Base-by-base conservation (phyloP, 495 filamentous ascomycete genomes). In the Penicillium lividum region DNA sequence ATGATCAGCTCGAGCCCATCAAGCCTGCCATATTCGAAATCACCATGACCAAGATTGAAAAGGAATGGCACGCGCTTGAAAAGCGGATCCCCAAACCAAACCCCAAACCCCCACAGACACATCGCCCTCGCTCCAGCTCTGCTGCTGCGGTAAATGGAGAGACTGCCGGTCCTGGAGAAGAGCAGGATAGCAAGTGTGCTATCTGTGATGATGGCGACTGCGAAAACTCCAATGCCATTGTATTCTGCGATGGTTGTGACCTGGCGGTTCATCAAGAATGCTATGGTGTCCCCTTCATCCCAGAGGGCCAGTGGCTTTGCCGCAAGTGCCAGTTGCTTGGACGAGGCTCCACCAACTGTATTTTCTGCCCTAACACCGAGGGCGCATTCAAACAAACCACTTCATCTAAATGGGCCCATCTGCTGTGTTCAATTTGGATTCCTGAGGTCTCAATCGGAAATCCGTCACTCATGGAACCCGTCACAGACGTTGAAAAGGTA, bases 191-290 rank as follows among this genome's bases (percentile, higher is more conserved):
- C 69, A 98, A 97, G 70, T 99, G 94, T 66, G 93, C 90, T 31
- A 95, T 99, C 49, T 99, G 94, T 62, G 94, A 98, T 68, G 94
- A 98, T 68, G 95, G 94, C 30, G 94, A 99, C 66, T 98, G 95
- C 65, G 94, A 98, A 75, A 99, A 98, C 69, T 92, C 93, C n/a
- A 99, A 99, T 72, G 95, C 94, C 7, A 99, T 99, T 66, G 95
- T 99, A 25, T 99, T 98, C 33, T 99, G 94, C 64, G 94, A 99
- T 68, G 95, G 94, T 8, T 98, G 94, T 73, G 94, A 99, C 75
- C 78, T 98, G 25, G 94, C 94, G 5, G 94, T 99, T 40, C 94
- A 99, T 71, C 94, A 99, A 68, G 94, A 99, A 72, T 99, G 95
- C 74, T 99, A 98, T 76, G 94, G 94, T 60, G 94, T 99, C 49